These are phyloP conservation scores for Usnea hakonensis DNA, from an alignment of 495 filamentous ascomycete genomes.

Conservation along the genomic window DNA sequence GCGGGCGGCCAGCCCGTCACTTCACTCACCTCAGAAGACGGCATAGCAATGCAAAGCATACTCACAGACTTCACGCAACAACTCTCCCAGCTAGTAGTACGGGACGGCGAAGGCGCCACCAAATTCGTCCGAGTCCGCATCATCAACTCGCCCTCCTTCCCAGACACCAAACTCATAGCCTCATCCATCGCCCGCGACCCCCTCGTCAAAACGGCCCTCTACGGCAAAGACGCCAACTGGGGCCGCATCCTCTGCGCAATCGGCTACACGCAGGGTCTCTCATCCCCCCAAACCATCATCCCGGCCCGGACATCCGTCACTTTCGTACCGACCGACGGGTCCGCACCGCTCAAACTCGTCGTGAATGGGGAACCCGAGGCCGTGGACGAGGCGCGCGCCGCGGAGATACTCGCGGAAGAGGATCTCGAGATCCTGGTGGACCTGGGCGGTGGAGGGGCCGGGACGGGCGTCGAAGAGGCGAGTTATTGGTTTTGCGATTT, in stretches of 20 bases:
- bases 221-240: slow-evolving; percentile 98
- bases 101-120: slow-evolving; percentile 94
- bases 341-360: slow-evolving; percentile 69
- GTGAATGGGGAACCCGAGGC: slow-evolving; percentile 85
- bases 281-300: slow-evolving; percentile 52
- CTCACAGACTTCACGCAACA: slow-evolving; percentile 72
- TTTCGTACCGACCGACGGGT: slow-evolving; percentile 82
- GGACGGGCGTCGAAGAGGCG: slow-evolving; percentile 60
- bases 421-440: slow-evolving; percentile 74
- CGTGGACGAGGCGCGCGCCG: slow-evolving; percentile 72
- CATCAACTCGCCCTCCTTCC: slow-evolving; percentile 57
- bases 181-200: slow-evolving; percentile 87
- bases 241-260: slow-evolving; percentile 92
- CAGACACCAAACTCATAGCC: slow-evolving; percentile 62
- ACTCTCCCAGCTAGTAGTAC: slow-evolving; percentile 85
- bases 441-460: slow-evolving; percentile 45
- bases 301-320: slow-evolving; percentile 85
- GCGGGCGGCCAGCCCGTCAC: slow-evolving; percentile 64
- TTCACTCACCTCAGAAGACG: slow-evolving; percentile 45
- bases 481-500: slow-evolving; percentile 96
- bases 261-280: slow-evolving; percentile 71
- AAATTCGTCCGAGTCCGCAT: slow-evolving; percentile 97
- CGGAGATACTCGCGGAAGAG: slow-evolving; percentile 77
- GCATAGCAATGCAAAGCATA: slow-evolving; percentile 60
- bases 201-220: slow-evolving; percentile 93